phyloP scores from a whole-genome alignment of 108 stramenopile species.

The Cyclotella distinguenda region DNA sequence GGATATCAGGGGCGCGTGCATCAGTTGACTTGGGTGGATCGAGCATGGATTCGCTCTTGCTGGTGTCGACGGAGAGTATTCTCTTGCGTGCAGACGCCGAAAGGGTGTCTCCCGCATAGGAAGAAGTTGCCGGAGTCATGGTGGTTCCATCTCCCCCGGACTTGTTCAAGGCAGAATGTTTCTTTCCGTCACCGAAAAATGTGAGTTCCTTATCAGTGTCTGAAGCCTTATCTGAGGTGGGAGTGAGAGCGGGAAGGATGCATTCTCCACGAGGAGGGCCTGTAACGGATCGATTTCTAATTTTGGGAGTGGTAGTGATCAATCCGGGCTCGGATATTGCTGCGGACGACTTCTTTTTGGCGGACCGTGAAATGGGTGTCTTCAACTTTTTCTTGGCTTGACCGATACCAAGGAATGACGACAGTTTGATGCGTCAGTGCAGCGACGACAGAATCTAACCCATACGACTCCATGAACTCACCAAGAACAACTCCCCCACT shows the following conservation, averaged over 20 bases:
- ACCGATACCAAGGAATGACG: neutral
- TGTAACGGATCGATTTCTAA: slow-evolving; percentile 16
- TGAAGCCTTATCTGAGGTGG: slow-evolving; percentile 36
- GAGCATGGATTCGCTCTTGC: slow-evolving; percentile 41
- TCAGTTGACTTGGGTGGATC: slow-evolving; percentile 24
- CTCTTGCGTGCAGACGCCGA: slow-evolving; percentile 47
- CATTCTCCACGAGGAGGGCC: neutral
- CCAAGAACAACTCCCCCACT: neutral
- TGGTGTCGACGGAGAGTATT: slow-evolving; percentile 23
- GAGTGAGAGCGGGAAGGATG: slow-evolving; percentile 36
- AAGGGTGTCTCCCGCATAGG: slow-evolving; percentile 25
- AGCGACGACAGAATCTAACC: too few species aligned
- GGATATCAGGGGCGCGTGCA: slow-evolving; percentile 6
- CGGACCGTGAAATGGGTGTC: slow-evolving; percentile 31
- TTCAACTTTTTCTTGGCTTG: slow-evolving; percentile 36
- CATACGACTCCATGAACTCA: neutral
- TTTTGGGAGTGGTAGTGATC: slow-evolving; percentile 11
- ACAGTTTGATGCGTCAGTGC: too few species aligned
- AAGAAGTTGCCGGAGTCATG: slow-evolving; percentile 2
- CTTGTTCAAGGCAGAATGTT: slow-evolving; percentile 4
- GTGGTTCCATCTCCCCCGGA: neutral
- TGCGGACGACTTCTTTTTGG: slow-evolving; percentile 19
- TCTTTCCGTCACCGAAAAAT: slow-evolving; percentile 27
- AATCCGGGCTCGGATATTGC: slow-evolving; percentile 35
- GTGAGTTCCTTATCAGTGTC: slow-evolving; percentile 33